Evolutionary conservation across 2,329 filamentous ascomycete genomes (phyloP).

Genomic region (Ascochyta fabae): DNA sequence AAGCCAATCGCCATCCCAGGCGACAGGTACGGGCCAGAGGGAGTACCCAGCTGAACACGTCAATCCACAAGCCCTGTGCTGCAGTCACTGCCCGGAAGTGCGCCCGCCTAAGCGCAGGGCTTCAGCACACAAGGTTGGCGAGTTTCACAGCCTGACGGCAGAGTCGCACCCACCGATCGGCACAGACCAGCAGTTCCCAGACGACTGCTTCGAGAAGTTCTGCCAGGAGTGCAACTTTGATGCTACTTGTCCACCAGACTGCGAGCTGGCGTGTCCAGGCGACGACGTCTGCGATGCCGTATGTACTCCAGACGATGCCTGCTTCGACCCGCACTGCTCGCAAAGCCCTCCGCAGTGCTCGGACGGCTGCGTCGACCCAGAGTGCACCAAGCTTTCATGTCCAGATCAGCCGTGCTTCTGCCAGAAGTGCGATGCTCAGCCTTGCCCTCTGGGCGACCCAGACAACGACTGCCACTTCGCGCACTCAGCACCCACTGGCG

Average conservation of each 20-base stretch:
- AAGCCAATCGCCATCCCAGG: conserved; percentile 20
- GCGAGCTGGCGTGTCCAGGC: conserved; percentile 35
- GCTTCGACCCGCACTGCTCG: conserved; percentile 47
- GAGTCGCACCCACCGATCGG: conserved; percentile 24
- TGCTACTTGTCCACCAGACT: conserved; percentile 32
- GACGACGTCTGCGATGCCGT: conserved; percentile 39
- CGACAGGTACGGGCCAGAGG: conserved; percentile 18
- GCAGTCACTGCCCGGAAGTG: conserved; percentile 36
- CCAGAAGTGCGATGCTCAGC: conserved; percentile 40
- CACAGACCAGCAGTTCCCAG: conserved; percentile 40
- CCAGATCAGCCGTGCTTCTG: conserved; percentile 44
- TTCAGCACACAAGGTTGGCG: conserved; percentile 38
- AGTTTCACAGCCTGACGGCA: conserved; percentile 35
- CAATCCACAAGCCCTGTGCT: conserved; percentile 36
- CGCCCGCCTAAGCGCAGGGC: conserved; percentile 45
- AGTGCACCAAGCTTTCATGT: conserved; percentile 43
- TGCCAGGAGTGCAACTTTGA: conserved; percentile 47
- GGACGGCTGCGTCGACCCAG: conserved; percentile 43
- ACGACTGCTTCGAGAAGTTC: conserved; percentile 44
- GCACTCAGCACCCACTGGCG: conserved; percentile 38
- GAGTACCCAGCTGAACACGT: conserved; percentile 36
- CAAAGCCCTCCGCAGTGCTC: conserved; percentile 36
- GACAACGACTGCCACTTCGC: conserved; percentile 42
- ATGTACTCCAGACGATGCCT: conserved; percentile 40
- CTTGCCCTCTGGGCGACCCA: conserved; percentile 42